Evolutionary conservation across 495 filamentous ascomycete genomes (phyloP), one percentile per base, ranked within the genome.

Genomic region (Aspergillus heteromorphus): DNA sequence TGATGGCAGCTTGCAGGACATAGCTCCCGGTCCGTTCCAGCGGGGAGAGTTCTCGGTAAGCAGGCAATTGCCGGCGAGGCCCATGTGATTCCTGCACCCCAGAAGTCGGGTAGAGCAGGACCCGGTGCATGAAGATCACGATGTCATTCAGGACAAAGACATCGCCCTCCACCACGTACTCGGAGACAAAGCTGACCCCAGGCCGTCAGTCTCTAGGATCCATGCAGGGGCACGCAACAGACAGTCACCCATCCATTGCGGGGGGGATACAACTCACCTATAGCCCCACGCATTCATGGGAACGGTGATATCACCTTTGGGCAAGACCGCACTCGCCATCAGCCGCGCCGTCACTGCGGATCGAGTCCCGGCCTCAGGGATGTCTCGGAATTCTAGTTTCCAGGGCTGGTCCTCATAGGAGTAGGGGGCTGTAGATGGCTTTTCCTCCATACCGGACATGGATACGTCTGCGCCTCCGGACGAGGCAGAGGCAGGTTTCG

Each of bases 221-320:
- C 60, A 64, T 51, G 52, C 55, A 49, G 62, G 11, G 16, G n/a
- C n/a, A n/a, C n/a, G n/a, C n/a, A n/a, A n/a, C n/a, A n/a, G n/a
- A n/a, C n/a, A n/a, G n/a, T n/a, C n/a, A n/a, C n/a, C n/a, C n/a
- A n/a, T n/a, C n/a, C n/a, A n/a, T n/a, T 34, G 4, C 11, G 47
- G 9, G 42, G 9, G 45, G 41, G 45, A 7, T 7, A 23, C 4
- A 4, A 68, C 73, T 59, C 40, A 80, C 78, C 66, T 67, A 57
- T 81, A 81, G 10, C 75, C 78, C 67, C 78, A 76, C 27, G 74
- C 74, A 63, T 67, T 70, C 78, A 81, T 80, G 40, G 71, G 64
- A 29, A 61, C 58, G 18, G 71, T 53, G 38, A 78, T 64, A 65
- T 79, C 71, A 19, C 76, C 77, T 40, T 61, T 63, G 13, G 69